Conservation (phyloP, 257 asterid genomes). For the Jacaranda copaia region DNA sequence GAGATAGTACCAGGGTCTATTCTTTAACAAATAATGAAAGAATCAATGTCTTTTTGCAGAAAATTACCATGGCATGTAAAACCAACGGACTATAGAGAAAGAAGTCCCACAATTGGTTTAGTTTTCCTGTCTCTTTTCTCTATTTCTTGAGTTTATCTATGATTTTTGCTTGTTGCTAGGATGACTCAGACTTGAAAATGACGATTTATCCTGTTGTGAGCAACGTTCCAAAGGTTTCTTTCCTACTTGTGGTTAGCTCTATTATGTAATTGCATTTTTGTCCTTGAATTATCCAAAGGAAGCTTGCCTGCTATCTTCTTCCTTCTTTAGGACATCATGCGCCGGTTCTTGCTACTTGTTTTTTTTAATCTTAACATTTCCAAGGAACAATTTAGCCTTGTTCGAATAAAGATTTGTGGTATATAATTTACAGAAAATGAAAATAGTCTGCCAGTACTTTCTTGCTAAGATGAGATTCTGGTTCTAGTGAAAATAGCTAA, state of each 20-base stretch:
- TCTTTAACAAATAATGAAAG: too few relatives aligned
- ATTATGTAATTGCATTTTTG: slow-evolving; percentile 18
- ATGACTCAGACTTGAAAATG: slow-evolving; percentile 47
- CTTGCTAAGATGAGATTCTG: slow-evolving; percentile 11
- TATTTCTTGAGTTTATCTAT: slow-evolving; percentile 32
- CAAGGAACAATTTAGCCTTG: neutral
- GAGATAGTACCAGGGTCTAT: too few relatives aligned
- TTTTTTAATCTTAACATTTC: too few relatives aligned
- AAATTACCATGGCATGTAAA: neutral
- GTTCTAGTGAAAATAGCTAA: neutral
- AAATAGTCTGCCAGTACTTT: neutral
- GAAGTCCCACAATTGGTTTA: neutral
- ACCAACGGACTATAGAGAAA: neutral
- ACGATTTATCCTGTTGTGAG: slow-evolving; percentile 42
- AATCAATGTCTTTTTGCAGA: neutral
- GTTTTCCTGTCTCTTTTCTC: neutral
- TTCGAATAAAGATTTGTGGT: neutral
- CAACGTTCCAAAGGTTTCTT: slow-evolving; percentile 44
- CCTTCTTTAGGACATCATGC: slow-evolving; percentile 19
- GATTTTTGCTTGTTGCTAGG: slow-evolving; percentile 22
- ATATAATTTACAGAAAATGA: neutral
- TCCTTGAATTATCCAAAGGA: slow-evolving; percentile 12
- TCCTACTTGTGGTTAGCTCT: slow-evolving; percentile 7
- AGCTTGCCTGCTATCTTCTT: slow-evolving; percentile 2
- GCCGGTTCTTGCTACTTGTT: slow-evolving; percentile 23